Conservation (phyloP, 768 basidiomycete genomes). For the Mycena leptocephala region DNA sequence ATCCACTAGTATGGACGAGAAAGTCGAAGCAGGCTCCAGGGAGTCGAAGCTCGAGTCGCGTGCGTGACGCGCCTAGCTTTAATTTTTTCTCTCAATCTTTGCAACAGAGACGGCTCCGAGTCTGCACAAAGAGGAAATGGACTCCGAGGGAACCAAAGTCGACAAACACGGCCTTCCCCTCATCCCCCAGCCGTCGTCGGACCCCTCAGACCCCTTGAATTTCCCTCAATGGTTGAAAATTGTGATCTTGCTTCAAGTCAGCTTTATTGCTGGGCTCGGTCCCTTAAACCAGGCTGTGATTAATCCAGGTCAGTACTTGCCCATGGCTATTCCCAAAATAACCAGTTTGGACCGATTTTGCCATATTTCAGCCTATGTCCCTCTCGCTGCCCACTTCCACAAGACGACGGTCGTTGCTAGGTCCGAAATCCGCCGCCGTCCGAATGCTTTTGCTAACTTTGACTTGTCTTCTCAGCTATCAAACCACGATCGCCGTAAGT, state of each 20-base stretch:
- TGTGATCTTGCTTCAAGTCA: slow-evolving; percentile 38
- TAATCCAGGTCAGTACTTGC: slow-evolving; percentile 33
- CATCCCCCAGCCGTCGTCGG: slow-evolving; percentile 44
- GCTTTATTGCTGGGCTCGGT: slow-evolving; percentile 33
- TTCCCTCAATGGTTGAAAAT: slow-evolving; percentile 41
- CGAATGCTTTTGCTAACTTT: not conserved
- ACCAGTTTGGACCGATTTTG: not conserved
- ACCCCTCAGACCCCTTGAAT: slow-evolving; percentile 43
- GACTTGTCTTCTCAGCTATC: slow-evolving; percentile 22
- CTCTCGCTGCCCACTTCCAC: slow-evolving; percentile 40
- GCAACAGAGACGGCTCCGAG: slow-evolving; percentile 22
- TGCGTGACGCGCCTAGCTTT: not conserved
- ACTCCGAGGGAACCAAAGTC: slow-evolving; percentile 25
- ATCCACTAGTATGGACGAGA: slow-evolving; percentile 32
- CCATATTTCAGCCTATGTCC: slow-evolving; percentile 37
- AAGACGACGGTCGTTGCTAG: slow-evolving; percentile 40
- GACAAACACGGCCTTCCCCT: slow-evolving; percentile 44
- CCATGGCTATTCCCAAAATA: not conserved
- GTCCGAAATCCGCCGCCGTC: not conserved
- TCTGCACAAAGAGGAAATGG: slow-evolving; percentile 18
- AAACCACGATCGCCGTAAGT: slow-evolving; percentile 34
- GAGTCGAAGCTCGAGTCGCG: slow-evolving; percentile 33
- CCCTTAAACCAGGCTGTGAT: slow-evolving; percentile 39
- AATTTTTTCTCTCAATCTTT: not conserved
- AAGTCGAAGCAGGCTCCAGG: slow-evolving; percentile 6